Conservation (phyloP, 495 filamentous ascomycete genomes). For the Hyphodiscus hymeniophilus region DNA sequence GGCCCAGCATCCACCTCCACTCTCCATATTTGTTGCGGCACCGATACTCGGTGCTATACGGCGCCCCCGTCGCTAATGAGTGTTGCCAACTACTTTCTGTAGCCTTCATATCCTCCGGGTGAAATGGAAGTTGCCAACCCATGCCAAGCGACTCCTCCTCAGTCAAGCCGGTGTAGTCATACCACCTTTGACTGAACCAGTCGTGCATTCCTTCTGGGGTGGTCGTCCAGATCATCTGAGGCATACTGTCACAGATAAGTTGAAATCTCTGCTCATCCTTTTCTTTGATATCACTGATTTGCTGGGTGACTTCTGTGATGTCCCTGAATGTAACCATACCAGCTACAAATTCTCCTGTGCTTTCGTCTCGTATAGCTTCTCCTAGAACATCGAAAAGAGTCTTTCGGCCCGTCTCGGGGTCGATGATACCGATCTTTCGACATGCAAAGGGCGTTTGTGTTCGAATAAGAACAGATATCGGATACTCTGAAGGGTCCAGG, state of each 20-base stretch:
- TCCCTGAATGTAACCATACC: slow-evolving; percentile 57
- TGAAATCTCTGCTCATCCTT: slow-evolving; percentile 59
- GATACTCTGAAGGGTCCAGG: slow-evolving; percentile 47
- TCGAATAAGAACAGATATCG: slow-evolving; percentile 47
- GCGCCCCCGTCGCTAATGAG: slow-evolving; percentile 53
- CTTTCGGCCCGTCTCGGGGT: slow-evolving; percentile 33
- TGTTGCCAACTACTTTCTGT: slow-evolving; percentile 44
- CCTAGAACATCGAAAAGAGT: slow-evolving; percentile 51
- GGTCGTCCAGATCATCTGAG: slow-evolving; percentile 62
- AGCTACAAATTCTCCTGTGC: slow-evolving; percentile 57
- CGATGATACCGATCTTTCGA: slow-evolving; percentile 50
- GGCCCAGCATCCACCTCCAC: slow-evolving; percentile 65
- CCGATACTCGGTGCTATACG: slow-evolving; percentile 60
- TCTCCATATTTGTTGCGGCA: slow-evolving; percentile 50
- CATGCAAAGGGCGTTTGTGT: slow-evolving; percentile 46
- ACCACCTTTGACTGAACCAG: slow-evolving; percentile 63
- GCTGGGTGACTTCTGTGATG: slow-evolving; percentile 49
- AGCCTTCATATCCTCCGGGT: slow-evolving; percentile 49
- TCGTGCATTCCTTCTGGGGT: slow-evolving; percentile 50
- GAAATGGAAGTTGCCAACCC: slow-evolving; percentile 35
- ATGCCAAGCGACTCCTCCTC: slow-evolving; percentile 37
- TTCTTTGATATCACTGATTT: slow-evolving; percentile 51
- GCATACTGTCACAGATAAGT: slow-evolving; percentile 62
- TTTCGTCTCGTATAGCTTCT: slow-evolving; percentile 47
- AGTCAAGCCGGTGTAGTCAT: slow-evolving; percentile 59